phyloP scores from a whole-genome alignment of 2,329 filamentous ascomycete species.

The Colletotrichum caudatum region DNA sequence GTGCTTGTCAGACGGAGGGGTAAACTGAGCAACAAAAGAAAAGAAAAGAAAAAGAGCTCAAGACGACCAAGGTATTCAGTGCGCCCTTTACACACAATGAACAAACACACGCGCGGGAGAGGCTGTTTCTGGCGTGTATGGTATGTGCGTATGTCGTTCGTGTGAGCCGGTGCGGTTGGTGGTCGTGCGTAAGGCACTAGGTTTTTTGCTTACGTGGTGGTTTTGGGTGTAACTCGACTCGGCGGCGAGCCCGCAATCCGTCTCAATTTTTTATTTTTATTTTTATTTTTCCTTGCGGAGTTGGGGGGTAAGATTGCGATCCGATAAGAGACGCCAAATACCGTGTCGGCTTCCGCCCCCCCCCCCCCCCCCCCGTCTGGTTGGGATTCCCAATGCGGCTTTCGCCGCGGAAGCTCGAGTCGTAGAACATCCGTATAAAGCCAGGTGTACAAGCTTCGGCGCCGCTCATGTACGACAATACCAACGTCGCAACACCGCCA shows the following conservation, averaged over 20 bases:
- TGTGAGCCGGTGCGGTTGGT: neutral
- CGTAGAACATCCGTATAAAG: neutral
- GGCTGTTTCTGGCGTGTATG: conserved; percentile 23
- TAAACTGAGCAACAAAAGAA: too few species aligned
- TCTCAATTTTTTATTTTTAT: neutral
- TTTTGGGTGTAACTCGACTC: neutral
- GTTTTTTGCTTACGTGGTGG: conserved; percentile 18
- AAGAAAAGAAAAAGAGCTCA: neutral
- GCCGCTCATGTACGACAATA: too few species aligned
- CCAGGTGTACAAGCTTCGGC: neutral
- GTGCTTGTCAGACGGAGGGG: conserved; percentile 8
- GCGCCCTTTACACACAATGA: conserved; percentile 10
- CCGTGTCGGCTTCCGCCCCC: neutral
- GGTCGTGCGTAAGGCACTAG: neutral
- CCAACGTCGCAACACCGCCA: neutral
- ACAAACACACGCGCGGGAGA: conserved; percentile 14
- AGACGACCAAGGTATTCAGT: neutral
- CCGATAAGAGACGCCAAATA: neutral
- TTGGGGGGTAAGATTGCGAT: neutral
- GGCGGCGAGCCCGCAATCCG: conserved; percentile 5
- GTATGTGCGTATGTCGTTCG: conserved; percentile 13
- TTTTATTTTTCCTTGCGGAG: neutral
- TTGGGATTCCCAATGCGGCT: conserved; percentile 2
- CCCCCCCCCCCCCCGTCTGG: neutral
- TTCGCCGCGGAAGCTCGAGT: conserved; percentile 3